phyloP scores from a whole-genome alignment of 257 asterid genomes.

The Solanum acaule region DNA sequence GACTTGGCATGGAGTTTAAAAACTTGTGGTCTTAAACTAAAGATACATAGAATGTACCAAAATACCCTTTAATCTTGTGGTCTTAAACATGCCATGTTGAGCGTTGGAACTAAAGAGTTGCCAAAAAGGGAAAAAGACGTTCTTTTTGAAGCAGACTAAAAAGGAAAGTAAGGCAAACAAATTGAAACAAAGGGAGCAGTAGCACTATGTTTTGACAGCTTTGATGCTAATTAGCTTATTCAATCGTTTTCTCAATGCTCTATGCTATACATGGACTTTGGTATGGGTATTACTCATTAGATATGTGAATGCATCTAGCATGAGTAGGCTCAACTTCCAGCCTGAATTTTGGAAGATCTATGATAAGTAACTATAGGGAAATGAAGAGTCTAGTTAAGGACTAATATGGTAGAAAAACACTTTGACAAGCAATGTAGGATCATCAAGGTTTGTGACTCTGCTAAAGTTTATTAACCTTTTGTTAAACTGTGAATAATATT shows the following conservation, averaged over 20 bases:
- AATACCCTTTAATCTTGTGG: background rate
- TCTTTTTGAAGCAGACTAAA: background rate
- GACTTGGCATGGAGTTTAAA: background rate
- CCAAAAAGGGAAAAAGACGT: background rate
- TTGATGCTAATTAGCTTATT: background rate
- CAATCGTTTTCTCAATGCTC: background rate
- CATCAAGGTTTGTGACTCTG: background rate
- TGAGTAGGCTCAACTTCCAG: background rate
- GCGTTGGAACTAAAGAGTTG: background rate
- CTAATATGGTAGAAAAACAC: background rate
- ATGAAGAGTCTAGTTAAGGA: background rate
- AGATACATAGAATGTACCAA: background rate
- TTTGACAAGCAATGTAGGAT: background rate
- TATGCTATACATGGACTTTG: background rate
- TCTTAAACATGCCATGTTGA: background rate
- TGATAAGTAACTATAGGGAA: background rate
- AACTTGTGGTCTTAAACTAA: background rate
- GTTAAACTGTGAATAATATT: background rate
- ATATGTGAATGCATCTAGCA: background rate
- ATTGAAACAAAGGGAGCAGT: background rate
- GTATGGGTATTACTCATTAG: background rate
- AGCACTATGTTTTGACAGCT: background rate
- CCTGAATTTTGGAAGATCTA: background rate
- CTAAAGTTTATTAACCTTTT: background rate
- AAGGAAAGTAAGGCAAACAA: background rate